These are phyloP conservation scores for Rhizopogon rudus DNA, from an alignment of 768 basidiomycete species.

Conservation along the genomic window DNA sequence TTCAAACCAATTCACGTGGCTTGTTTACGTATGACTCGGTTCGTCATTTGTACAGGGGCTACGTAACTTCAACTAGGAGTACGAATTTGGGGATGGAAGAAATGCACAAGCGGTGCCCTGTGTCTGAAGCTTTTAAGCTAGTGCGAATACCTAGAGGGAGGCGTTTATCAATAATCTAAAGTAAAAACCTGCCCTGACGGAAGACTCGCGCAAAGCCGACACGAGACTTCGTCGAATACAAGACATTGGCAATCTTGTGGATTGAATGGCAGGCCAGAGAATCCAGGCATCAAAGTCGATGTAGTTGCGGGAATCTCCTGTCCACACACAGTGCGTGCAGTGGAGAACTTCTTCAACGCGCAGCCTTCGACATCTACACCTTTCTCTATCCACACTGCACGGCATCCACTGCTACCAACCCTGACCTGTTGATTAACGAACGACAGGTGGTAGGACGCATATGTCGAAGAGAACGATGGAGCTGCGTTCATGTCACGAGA, in stretches of 20 bases:
- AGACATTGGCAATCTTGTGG: conserved; percentile 40
- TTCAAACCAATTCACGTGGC: background rate
- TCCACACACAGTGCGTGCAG: conserved; percentile 19
- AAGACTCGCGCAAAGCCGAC: conserved; percentile 45
- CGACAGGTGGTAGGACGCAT: background rate
- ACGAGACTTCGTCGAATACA: conserved; percentile 52
- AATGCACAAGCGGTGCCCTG: too few species aligned
- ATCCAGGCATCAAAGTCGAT: conserved; percentile 36
- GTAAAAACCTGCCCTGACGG: conserved; percentile 51
- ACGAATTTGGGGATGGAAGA: too few species aligned
- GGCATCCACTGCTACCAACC: conserved; percentile 33
- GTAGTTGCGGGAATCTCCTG: conserved; percentile 21
- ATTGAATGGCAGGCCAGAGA: conserved; percentile 49
- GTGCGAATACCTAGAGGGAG: background rate
- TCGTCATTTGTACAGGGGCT: background rate
- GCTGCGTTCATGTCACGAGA: background rate
- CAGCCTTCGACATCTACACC: conserved; percentile 35
- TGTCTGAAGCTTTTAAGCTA: too few species aligned
- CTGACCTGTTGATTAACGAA: conserved; percentile 7
- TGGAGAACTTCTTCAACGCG: conserved; percentile 48
- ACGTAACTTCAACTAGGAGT: too few species aligned
- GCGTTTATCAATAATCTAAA: conserved; percentile 26
- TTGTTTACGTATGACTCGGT: background rate
- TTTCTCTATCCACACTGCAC: conserved; percentile 53
- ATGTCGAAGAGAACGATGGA: background rate